phyloP scores from a whole-genome alignment of 768 basidiomycete species.

The Boletales sp. region DNA sequence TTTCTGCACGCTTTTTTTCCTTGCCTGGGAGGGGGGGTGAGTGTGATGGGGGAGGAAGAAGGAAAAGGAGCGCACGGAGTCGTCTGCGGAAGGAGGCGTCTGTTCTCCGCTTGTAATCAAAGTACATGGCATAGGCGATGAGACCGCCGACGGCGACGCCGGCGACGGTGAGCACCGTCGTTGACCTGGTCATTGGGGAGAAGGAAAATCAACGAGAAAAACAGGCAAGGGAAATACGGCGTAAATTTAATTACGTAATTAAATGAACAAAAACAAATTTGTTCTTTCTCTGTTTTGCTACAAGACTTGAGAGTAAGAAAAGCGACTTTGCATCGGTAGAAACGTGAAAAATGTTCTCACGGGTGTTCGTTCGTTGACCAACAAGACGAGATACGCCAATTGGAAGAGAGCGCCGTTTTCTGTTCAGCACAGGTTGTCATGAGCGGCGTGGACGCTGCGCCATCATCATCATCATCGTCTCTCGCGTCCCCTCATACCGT shows the following conservation, averaged over 20 bases:
- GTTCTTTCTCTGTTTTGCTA: no score
- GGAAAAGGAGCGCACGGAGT: constrained; percentile 57
- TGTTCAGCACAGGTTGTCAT: constrained; percentile 29
- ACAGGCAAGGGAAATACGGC: constrained; percentile 1
- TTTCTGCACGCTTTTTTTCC: constrained; percentile 86
- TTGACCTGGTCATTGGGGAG: constrained; percentile 27
- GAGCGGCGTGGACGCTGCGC: constrained; percentile 41
- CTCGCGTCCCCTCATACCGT: constrained; percentile 25
- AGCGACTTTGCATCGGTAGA: no score
- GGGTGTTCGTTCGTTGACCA: constrained; percentile 11
- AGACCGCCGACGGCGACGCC: constrained; percentile 49
- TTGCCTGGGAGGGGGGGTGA: constrained; percentile 53
- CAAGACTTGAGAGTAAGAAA: no score
- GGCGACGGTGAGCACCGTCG: constrained; percentile 40
- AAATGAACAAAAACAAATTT: no score
- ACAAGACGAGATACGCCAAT: no score
- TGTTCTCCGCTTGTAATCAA: constrained; percentile 91
- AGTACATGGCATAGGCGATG: constrained; percentile 85
- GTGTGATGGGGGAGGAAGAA: neutral
- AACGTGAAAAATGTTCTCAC: constrained; percentile 15
- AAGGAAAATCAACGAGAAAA: constrained; percentile 13
- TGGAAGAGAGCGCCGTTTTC: constrained; percentile 8
- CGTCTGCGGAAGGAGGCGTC: constrained; percentile 84
- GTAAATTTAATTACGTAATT: constrained; percentile 24
- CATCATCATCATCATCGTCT: constrained; percentile 19